These are phyloP conservation scores for Starmerella bombicola DNA, from an alignment of 805 yeast genomes.

Conservation along the genomic window DNA sequence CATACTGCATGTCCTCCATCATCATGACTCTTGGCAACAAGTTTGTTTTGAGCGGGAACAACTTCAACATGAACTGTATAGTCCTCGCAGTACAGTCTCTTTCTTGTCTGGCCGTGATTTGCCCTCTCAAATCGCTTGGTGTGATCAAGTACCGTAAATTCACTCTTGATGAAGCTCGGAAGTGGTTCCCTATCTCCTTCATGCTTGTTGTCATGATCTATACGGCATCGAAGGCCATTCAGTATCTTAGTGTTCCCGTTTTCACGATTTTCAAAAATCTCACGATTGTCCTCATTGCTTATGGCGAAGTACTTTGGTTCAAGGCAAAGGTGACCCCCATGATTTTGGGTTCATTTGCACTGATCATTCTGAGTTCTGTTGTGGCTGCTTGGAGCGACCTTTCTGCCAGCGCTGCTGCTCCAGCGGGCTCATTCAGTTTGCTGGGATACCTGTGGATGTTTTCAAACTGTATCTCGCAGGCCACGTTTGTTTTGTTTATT, in stretches of 20 bases:
- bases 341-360: conserved; percentile 76
- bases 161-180: conserved; percentile 77
- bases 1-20: conserved; percentile 85
- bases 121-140: conserved; percentile 57
- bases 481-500: conserved; percentile 85
- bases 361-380: conserved; percentile 92
- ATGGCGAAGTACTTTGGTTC: conserved; percentile 96
- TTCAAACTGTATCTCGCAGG: conserved; percentile 84
- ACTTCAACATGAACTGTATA: conserved; percentile 74
- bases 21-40: conserved; percentile 96
- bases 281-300: conserved; percentile 91
- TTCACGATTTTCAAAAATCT: conserved; percentile 96
- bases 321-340: conserved; percentile 83
- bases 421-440: conserved; percentile 23
- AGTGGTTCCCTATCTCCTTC: conserved; percentile 87
- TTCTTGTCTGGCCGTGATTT: conserved; percentile 67
- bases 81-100: conserved; percentile 77
- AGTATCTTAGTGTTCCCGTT: conserved; percentile 82
- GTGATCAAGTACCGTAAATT: conserved; percentile 77
- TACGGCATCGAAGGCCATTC: conserved; percentile 90
- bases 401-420: conserved; percentile 24
- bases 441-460: conserved; percentile 95
- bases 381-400: conserved; percentile 88
- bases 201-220: conserved; percentile 87
- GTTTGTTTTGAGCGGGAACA: conserved; percentile 72